These are phyloP conservation scores for Termitomyces sp. DNA, from an alignment of 768 basidiomycete genomes.

Conservation along the genomic window DNA sequence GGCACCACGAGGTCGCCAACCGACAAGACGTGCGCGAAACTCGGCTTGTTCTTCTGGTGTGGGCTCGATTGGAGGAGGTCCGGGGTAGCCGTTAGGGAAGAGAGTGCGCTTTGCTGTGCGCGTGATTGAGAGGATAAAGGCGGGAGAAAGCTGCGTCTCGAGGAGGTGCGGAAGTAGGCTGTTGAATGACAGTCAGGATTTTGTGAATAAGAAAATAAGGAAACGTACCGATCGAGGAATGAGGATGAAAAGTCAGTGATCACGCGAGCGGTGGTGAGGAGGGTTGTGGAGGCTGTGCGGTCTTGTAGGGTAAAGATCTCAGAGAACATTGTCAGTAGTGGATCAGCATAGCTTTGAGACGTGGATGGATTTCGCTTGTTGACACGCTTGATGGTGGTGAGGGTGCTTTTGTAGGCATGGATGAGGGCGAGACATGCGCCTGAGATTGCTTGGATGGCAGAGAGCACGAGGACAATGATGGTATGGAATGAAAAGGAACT, in stretches of 20 bases:
- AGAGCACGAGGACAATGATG: conserved; percentile 68
- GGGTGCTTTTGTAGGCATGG: conserved; percentile 62
- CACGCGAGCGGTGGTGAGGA: conserved; percentile 47
- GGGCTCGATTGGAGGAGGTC: conserved; percentile 69
- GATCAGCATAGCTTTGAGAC: conserved; percentile 37
- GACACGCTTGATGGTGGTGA: conserved; percentile 64
- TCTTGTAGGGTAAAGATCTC: conserved; percentile 48
- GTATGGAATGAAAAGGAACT: conserved; percentile 38
- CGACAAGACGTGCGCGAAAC: conserved; percentile 45
- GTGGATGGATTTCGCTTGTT: conserved; percentile 38
- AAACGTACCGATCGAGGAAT: conserved; percentile 58
- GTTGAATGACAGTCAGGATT: background rate
- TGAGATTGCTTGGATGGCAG: conserved; percentile 70
- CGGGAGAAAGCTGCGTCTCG: conserved; percentile 47
- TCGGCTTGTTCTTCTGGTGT: conserved; percentile 70
- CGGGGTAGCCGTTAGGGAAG: conserved; percentile 91
- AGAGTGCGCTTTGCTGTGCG: conserved; percentile 64
- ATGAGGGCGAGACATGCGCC: conserved; percentile 67
- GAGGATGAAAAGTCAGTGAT: conserved; percentile 44
- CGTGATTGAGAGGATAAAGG: conserved; percentile 51
- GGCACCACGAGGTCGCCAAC: conserved; percentile 35
- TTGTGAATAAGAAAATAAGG: background rate
- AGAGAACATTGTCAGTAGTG: conserved; percentile 44
- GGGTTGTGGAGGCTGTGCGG: conserved; percentile 46
- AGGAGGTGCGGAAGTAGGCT: conserved; percentile 75